Conservation (phyloP, 1,284 basidiomycete species). For the Ceratobasidium sp. region DNA sequence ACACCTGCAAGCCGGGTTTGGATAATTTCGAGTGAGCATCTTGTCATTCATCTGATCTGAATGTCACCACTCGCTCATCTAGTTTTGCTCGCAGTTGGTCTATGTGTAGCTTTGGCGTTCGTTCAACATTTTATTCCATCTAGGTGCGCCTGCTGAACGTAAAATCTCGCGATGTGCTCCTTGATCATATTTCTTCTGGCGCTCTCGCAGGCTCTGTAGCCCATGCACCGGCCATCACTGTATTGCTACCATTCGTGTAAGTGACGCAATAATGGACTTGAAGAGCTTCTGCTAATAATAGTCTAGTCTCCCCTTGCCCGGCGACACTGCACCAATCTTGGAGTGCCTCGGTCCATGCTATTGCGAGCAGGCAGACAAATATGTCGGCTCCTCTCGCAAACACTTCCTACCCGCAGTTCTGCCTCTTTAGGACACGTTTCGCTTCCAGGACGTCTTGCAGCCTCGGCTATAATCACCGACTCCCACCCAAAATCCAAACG, state of each 20-base stretch:
- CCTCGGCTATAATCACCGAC: neutral
- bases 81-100: neutral
- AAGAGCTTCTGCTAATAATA: neutral
- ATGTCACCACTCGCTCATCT: neutral
- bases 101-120: neutral
- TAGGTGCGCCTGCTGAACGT: neutral
- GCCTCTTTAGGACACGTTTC: neutral
- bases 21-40: constrained; percentile 7
- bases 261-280: neutral
- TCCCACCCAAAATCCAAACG: constrained; percentile 2
- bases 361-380: constrained; percentile 42
- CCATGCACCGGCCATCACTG: constrained; percentile 34
- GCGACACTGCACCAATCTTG: constrained; percentile 21
- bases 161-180: neutral
- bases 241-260: constrained; percentile 21
- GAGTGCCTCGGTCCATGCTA: constrained; percentile 40
- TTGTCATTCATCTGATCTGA: neutral
- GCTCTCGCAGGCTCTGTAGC: constrained; percentile 11
- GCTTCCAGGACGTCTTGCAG: neutral
- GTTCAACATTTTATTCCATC: neutral
- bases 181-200: neutral
- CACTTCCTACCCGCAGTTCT: constrained; percentile 3
- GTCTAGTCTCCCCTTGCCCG: constrained; percentile 20
- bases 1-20: neutral
- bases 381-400: constrained; percentile 41